phyloP scores from a whole-genome alignment of 441 rosid genomes.

The Omphalea diandra region DNA sequence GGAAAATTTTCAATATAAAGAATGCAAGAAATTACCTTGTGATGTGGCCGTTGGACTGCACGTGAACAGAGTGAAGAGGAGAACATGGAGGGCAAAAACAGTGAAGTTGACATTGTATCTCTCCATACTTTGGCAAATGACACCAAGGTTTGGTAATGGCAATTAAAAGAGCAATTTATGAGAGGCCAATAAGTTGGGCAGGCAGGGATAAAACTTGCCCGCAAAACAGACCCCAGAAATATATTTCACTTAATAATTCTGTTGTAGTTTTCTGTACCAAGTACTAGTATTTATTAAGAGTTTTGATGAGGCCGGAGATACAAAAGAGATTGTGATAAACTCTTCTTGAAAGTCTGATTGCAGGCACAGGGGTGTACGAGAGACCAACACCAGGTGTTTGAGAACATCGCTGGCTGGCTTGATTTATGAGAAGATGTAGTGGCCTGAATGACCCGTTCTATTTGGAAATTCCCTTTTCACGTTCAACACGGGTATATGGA shows the following conservation, averaged over 20 bases:
- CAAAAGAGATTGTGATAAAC: conserved; percentile 7
- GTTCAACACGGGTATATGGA: neutral
- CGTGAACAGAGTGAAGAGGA: conserved; percentile 24
- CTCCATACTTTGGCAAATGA: conserved; percentile 14
- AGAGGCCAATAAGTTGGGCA: neutral
- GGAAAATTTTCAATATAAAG: neutral
- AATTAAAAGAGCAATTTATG: conserved; percentile 8
- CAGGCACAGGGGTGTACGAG: neutral
- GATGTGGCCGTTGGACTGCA: conserved; percentile 19
- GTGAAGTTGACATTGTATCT: conserved; percentile 13
- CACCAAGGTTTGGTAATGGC: neutral
- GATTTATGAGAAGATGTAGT: neutral
- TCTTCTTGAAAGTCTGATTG: neutral
- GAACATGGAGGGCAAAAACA: conserved; percentile 22
- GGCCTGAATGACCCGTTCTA: conserved; percentile 9
- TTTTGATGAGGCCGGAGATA: conserved; percentile 14
- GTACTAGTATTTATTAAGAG: too few species aligned
- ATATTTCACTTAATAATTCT: neutral
- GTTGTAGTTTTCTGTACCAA: neutral
- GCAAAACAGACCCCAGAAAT: neutral
- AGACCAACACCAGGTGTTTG: neutral
- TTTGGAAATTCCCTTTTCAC: neutral
- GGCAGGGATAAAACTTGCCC: neutral
- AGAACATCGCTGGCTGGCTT: conserved; percentile 3
- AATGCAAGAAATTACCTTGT: neutral